Conservation (phyloP, 2,329 filamentous ascomycete genomes). For the Botrytis byssoidea region DNA sequence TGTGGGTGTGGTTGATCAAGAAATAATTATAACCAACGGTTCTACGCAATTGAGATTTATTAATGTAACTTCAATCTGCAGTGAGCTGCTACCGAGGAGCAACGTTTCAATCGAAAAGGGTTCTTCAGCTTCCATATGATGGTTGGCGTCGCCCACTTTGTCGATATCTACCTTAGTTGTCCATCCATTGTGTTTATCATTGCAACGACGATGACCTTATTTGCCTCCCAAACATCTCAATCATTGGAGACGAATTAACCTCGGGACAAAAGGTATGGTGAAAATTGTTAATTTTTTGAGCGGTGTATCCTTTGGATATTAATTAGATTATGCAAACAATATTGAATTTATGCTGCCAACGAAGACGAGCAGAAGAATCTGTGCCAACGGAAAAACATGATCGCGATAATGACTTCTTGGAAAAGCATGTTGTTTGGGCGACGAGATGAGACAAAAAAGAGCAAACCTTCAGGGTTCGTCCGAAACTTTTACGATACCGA, state of each 20-base stretch:
- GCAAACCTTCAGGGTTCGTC: slow-evolving; percentile 10
- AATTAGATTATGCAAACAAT: slow-evolving; percentile 13
- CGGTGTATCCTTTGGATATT: slow-evolving; percentile 12
- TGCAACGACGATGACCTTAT: slow-evolving; percentile 4
- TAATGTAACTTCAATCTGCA: slow-evolving; percentile 18
- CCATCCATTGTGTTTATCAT: neutral
- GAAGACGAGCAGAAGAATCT: slow-evolving; percentile 5
- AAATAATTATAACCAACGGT: slow-evolving; percentile 6
- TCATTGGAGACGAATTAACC: slow-evolving; percentile 1
- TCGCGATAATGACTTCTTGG: slow-evolving; percentile 9
- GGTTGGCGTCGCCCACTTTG: slow-evolving; percentile 17
- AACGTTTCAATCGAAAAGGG: slow-evolving; percentile 20
- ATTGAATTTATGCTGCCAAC: slow-evolving; percentile 16
- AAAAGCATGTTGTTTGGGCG: slow-evolving; percentile 3
- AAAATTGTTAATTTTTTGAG: neutral
- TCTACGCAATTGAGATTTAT: neutral
- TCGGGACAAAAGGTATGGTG: slow-evolving; percentile 6
- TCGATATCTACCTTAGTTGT: slow-evolving; percentile 20
- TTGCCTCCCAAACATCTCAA: neutral
- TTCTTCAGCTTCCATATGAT: slow-evolving; percentile 22
- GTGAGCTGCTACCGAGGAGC: slow-evolving; percentile 15
- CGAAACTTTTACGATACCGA: slow-evolving; percentile 18
- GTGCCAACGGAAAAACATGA: neutral
- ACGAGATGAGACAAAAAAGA: slow-evolving; percentile 3
- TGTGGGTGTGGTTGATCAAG: slow-evolving; percentile 16